Conservation (phyloP, 129 eudicot species). For the Arctium lappa region DNA sequence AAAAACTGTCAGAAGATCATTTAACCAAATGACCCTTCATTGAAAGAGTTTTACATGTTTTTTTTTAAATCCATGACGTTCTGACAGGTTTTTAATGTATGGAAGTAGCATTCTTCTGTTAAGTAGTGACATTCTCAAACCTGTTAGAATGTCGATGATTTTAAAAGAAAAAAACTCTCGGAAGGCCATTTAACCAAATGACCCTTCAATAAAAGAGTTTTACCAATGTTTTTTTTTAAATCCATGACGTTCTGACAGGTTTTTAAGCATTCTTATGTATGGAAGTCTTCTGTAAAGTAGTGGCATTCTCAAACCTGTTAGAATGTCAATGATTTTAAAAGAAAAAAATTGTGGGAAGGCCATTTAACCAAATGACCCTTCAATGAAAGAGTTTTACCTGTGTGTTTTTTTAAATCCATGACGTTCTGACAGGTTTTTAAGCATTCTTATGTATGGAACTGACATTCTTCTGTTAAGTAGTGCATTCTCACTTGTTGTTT, state of each 20-base stretch:
- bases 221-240: not conserved
- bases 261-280: not conserved
- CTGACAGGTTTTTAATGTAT: not conserved
- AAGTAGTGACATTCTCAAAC: not conserved
- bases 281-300: not conserved
- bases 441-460: not conserved
- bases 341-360: not conserved
- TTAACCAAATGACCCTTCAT: no score
- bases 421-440: not conserved
- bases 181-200: not conserved
- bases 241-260: not conserved
- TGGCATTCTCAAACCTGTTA: not conserved
- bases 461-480: not conserved
- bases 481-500: not conserved
- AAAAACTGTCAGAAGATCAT: not conserved
- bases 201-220: not conserved
- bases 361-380: not conserved
- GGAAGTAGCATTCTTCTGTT: not conserved
- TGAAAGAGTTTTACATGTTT: not conserved
- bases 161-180: not conserved
- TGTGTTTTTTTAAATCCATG: not conserved
- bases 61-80: not conserved
- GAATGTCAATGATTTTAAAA: not conserved
- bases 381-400: not conserved
- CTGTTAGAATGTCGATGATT: not conserved